phyloP scores from a whole-genome alignment of 2,329 filamentous ascomycete species.

The Stenocarpella maydis region DNA sequence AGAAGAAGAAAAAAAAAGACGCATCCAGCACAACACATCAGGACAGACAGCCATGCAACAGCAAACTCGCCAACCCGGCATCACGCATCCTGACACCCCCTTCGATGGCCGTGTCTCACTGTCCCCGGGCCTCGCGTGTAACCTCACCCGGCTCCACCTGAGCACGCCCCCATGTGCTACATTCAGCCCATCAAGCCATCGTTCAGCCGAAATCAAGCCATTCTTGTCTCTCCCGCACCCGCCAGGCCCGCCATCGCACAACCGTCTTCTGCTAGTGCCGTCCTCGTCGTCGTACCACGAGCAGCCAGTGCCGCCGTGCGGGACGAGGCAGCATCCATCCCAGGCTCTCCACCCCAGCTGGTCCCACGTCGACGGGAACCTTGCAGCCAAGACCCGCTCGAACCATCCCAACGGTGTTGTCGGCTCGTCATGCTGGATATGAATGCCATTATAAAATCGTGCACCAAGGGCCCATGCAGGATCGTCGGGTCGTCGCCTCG shows the following conservation, averaged over 20 bases:
- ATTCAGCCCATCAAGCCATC: slow-evolving; percentile 11
- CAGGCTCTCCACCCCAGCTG: neutral
- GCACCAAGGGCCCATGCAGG: slow-evolving; percentile 20
- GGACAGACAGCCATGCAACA: too few species aligned
- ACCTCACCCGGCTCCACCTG: slow-evolving; percentile 20
- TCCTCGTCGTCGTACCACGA: neutral
- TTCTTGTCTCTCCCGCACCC: neutral
- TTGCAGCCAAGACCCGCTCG: slow-evolving; percentile 18
- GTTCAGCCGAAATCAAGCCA: slow-evolving; percentile 22
- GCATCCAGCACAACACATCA: too few species aligned
- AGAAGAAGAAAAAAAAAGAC: too few species aligned
- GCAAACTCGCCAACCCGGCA: slow-evolving; percentile 10
- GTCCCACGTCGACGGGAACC: slow-evolving; percentile 23
- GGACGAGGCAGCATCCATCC: too few species aligned
- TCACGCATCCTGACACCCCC: slow-evolving; percentile 19
- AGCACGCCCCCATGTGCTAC: neutral
- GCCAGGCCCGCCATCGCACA: neutral
- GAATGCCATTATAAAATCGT: too few species aligned
- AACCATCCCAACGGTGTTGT: slow-evolving; percentile 22
- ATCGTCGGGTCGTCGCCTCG: slow-evolving; percentile 13
- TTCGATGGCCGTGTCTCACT: slow-evolving; percentile 18
- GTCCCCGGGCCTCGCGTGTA: slow-evolving; percentile 7
- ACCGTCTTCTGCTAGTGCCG: too few species aligned
- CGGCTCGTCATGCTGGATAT: neutral
- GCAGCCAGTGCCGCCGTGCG: neutral